These are phyloP conservation scores for Aspergillus terreus DNA, from an alignment of 2,329 filamentous ascomycete genomes.

Conservation along the genomic window DNA sequence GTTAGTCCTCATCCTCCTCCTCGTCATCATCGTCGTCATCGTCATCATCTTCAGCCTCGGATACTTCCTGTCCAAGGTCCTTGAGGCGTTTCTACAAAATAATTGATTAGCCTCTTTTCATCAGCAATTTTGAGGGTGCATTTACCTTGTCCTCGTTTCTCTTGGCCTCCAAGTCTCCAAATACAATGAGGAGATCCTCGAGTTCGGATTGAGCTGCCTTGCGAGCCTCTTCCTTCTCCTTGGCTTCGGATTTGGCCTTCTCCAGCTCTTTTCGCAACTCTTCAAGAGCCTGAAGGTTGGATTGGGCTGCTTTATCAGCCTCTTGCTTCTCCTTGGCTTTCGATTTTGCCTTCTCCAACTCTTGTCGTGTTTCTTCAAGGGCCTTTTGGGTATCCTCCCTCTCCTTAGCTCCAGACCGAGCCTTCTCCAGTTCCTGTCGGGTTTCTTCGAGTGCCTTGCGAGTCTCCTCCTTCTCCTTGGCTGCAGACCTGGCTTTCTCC, in stretches of 20 bases:
- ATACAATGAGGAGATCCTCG: slow-evolving; percentile 77
- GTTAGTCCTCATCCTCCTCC: slow-evolving; percentile 30
- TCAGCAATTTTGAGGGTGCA: slow-evolving; percentile 5
- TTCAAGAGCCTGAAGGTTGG: slow-evolving; percentile 46
- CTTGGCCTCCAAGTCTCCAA: slow-evolving; percentile 77
- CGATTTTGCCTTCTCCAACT: slow-evolving; percentile 24
- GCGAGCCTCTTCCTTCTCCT: slow-evolving; percentile 59
- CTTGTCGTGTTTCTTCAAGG: slow-evolving; percentile 43
- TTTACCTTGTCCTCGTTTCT: slow-evolving; percentile 69
- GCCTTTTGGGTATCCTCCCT: slow-evolving; percentile 30
- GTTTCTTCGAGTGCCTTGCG: slow-evolving; percentile 49
- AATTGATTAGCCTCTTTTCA: slow-evolving; percentile 1
- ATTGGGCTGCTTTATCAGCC: neutral
- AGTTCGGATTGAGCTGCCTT: slow-evolving; percentile 66
- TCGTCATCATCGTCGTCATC: slow-evolving; percentile 56
- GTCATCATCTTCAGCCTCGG: slow-evolving; percentile 70
- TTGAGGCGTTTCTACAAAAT: slow-evolving; percentile 53
- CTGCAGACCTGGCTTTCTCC: too few species aligned
- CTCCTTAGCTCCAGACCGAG: too few species aligned
- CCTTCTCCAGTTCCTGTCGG: neutral
- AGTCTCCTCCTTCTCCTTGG: neutral
- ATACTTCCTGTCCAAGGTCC: slow-evolving; percentile 66
- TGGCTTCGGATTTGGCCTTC: slow-evolving; percentile 28
- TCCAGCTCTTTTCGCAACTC: slow-evolving; percentile 29
- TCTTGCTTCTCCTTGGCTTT: neutral